Evolutionary conservation across 345 rosid species (phyloP), one percentile per base, ranked within the genome.

Genomic region (Salix udensis): DNA sequence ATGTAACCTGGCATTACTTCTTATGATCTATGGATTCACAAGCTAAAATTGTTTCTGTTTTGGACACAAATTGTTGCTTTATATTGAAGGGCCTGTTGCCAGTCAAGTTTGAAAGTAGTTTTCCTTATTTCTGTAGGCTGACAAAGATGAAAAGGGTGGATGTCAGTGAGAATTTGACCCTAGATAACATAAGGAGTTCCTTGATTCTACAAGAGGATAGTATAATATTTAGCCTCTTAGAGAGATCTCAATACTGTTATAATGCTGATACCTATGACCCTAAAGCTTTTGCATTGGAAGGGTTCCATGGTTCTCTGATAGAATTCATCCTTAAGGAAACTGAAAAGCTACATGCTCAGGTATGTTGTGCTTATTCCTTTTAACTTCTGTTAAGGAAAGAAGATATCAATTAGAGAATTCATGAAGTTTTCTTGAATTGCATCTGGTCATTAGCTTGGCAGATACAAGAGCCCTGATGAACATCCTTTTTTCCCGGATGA

Each of bases 121-220:
- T 72, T 30, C 37, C 72, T 65, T 77, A 40, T 40, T 58, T 71
- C 14, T 74, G 76, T 46, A 93, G 99, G 72, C 66, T 79, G 80
- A 75, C 74, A 70, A 34, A 34, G 77, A 88, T 80, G 88, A 74
- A 78, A 74, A 85, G 96, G 82, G 89, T 96, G 65, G 99, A 96
- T 82, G 89, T 79, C 77, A 96, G 94, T 76, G 84, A 93, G 71
- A 92, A 84, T 75, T 80, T 91, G 85, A 93, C 94, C 24, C 88
- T 93, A 24, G 95, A 93, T 60, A 88, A 89, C 23, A 88, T 96
- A 62, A 85, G 98, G 69, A 84, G 70, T 71, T 91, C 97, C 28
- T 87, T 93, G 84, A 89, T 96, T 72, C 90, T 84, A 60, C 99
- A 96, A 83, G 98, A 93, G 85, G 98, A 93, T 76, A 96, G 97